Evolutionary conservation across 352 stramenopile genomes (phyloP).

Genomic region (Globisporangium alternatum): DNA sequence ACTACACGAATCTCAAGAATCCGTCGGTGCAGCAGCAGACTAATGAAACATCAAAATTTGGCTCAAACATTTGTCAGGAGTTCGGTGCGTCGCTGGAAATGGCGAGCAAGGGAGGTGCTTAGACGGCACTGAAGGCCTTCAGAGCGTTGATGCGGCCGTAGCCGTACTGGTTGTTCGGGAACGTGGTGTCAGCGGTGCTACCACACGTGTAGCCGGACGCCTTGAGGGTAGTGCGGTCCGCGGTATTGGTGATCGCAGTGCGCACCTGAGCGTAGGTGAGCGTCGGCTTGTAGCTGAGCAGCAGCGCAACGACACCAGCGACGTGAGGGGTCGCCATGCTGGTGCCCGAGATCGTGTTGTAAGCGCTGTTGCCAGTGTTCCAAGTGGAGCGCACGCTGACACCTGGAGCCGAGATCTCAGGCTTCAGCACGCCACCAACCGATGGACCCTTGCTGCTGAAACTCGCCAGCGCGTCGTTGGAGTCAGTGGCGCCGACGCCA

Average conservation of each 20-base stretch:
- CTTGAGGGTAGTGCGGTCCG: neutral
- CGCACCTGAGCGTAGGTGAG: neutral
- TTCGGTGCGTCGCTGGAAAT: neutral
- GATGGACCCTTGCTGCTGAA: slow-evolving; percentile 31
- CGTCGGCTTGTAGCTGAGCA: slow-evolving; percentile 16
- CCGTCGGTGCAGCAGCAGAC: neutral
- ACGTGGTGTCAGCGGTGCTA: slow-evolving; percentile 24
- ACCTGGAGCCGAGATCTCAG: slow-evolving; percentile 10
- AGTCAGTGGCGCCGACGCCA: slow-evolving; percentile 23
- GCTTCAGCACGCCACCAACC: slow-evolving; percentile 4
- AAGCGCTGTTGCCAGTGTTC: slow-evolving; percentile 1
- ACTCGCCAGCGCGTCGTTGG: slow-evolving; percentile 18
- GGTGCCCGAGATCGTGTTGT: slow-evolving; percentile 17
- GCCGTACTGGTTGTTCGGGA: slow-evolving; percentile 61
- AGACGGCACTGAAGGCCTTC: slow-evolving; percentile 16
- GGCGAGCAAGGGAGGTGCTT: neutral
- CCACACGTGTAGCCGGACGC: slow-evolving; percentile 27
- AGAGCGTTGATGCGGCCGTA: slow-evolving; percentile 48
- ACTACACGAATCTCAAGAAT: neutral
- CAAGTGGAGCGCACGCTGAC: neutral
- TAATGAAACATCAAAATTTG: slow-evolving; percentile 9
- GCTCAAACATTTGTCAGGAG: neutral
- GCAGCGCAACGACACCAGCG: slow-evolving; percentile 16
- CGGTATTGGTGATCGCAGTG: neutral
- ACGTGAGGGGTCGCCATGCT: slow-evolving; percentile 25